A percentile compares a stretch with the other conserved stretches of the same genome.
phyloP scores from a whole-genome alignment of 192 early-diverging fungal species.

The Backusella tarrabulga region DNA sequence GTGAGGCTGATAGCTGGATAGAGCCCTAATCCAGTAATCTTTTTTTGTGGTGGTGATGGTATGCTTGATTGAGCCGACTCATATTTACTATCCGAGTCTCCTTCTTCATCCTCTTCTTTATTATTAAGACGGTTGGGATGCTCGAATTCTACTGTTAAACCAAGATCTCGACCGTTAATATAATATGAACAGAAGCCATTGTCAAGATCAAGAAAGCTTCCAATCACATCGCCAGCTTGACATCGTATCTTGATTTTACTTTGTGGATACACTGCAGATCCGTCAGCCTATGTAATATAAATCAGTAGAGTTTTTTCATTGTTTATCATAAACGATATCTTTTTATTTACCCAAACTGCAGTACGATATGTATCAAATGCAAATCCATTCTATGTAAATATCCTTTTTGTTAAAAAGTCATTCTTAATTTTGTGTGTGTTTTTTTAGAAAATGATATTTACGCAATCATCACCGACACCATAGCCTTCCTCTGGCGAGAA shows the following conservation, averaged over 20 bases:
- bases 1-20: slow-evolving; percentile 78
- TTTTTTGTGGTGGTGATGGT: not conserved
- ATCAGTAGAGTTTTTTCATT: not conserved
- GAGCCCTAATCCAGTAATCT: slow-evolving; percentile 27
- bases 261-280: slow-evolving; percentile 39
- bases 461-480: slow-evolving; percentile 68
- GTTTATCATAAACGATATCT: not conserved
- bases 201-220: slow-evolving; percentile 62
- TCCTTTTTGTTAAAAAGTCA: not conserved
- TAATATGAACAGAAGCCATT: slow-evolving; percentile 58
- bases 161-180: slow-evolving; percentile 67
- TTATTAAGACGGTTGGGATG: slow-evolving; percentile 18
- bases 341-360: slow-evolving; percentile 66
- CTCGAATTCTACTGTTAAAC: slow-evolving; percentile 57
- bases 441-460: slow-evolving; percentile 28
- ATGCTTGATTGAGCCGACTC: not conserved
- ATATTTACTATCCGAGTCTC: not conserved
- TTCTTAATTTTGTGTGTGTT: too few species aligned
- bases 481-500: slow-evolving; percentile 79
- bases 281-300: slow-evolving; percentile 36
- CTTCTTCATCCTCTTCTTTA: not conserved
- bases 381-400: slow-evolving; percentile 56
- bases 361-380: slow-evolving; percentile 74
- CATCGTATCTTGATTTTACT: slow-evolving; percentile 47
- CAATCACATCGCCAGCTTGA: slow-evolving; percentile 54